phyloP scores from a whole-genome alignment of 2,329 filamentous ascomycete genomes.

The Fusarium caatingaense region DNA sequence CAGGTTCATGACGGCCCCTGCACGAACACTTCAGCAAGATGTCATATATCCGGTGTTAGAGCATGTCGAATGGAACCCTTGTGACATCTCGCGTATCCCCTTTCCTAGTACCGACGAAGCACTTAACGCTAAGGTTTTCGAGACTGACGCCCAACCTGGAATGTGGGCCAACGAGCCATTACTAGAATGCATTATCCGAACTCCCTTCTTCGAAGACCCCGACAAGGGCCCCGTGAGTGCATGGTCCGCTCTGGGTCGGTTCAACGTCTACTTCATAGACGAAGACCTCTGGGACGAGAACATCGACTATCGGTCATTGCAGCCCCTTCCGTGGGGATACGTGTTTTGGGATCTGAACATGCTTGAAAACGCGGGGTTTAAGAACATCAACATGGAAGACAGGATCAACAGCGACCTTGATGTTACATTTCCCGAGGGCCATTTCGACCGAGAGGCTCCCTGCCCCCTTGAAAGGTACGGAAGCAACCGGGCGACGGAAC shows the following conservation, averaged over 20 bases:
- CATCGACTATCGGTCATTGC: no score
- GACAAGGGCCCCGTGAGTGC: constrained; percentile 10
- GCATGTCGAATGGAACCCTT: not conserved
- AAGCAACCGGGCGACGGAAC: not conserved
- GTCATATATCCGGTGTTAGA: not conserved
- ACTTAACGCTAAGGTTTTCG: no score
- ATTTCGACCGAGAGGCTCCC: no score
- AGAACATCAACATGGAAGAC: not conserved
- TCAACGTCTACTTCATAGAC: no score
- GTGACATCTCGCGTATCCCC: not conserved
- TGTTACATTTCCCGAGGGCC: no score
- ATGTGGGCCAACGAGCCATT: not conserved
- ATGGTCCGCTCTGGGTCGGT: not conserved
- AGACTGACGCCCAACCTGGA: not conserved
- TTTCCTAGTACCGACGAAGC: constrained; percentile 1
- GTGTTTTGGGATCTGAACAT: constrained; percentile 26
- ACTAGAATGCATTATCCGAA: constrained; percentile 6
- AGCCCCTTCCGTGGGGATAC: constrained; percentile 2
- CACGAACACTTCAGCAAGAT: not conserved
- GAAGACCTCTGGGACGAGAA: no score
- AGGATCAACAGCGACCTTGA: not conserved
- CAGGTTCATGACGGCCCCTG: constrained; percentile 3
- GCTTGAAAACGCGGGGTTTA: constrained; percentile 1
- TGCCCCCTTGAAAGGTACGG: not conserved
- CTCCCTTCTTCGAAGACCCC: constrained; percentile 16